Evolutionary conservation across 2,329 filamentous ascomycete genomes (phyloP), one percentile per base, ranked within the genome.

Genomic region (Thelonectria rubi): DNA sequence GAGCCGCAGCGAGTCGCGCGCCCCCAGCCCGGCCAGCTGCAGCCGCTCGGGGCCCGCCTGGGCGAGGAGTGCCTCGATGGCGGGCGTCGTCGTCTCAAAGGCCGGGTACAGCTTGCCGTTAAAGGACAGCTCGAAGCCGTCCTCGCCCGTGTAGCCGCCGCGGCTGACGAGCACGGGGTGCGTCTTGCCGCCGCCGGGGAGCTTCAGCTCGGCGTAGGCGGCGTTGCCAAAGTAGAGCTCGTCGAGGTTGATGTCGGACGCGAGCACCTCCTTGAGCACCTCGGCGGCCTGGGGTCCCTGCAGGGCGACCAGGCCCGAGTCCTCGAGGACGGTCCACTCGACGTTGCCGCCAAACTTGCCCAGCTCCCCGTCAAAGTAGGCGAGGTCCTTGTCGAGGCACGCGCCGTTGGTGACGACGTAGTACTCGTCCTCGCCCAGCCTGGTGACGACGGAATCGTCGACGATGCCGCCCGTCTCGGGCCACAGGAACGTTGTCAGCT

Each of bases 361-460:
- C 53, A 97, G 84, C 76, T 97, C 87, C 62, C 86, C 81, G 46
- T 82, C 82, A 18, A 99, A 79, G 77, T 94, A 98, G 53, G 83
- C 85, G 63, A 91, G 82, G 78, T 98, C 94, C 80, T 97, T 97
- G 48, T 93, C 90, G 55, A 93, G 86, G 78, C 94, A 97, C 39
- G 88, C 95, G 24, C 94, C 95, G 76, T 99, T 99, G 66, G 94
- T 97, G 63, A 99, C 95, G 60, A 98, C 88, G 78, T 97, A 97
- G 82, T 94, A 98, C 55, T 85, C 79, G 60, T 93, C 86, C 57
- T 85, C 83, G 24, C 82, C 85, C n/a, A 97, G 83, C 63, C 91
- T 86, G 6, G 94, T 96, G 72, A 99, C 89, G 70, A 99, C 90
- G 5, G 91, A 93, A 79, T 99, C 95, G 75, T 99, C 95, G 50